These are phyloP conservation scores for Phytophthora citricola DNA, from an alignment of 352 stramenopile species.

Conservation along the genomic window DNA sequence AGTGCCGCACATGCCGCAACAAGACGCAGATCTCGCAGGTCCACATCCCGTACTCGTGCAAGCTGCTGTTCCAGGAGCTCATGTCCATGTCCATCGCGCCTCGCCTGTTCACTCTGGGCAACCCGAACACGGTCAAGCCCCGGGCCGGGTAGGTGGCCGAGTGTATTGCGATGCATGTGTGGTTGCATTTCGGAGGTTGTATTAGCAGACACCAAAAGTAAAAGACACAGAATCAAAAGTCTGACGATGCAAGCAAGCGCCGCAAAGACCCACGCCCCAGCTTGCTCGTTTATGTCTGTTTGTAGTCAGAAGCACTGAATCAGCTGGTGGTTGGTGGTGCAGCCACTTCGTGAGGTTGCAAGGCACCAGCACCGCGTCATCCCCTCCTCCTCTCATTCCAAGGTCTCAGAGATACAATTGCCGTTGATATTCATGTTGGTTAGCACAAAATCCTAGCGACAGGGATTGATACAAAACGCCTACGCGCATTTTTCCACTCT, in stretches of 20 bases:
- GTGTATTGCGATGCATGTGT: constrained; percentile 13
- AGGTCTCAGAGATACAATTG: constrained; percentile 25
- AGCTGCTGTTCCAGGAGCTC: constrained; percentile 99
- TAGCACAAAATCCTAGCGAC: constrained; percentile 37
- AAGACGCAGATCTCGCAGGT: constrained; percentile 96
- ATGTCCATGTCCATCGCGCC: constrained; percentile 99
- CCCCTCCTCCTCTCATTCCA: neutral
- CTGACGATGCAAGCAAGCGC: constrained; percentile 15
- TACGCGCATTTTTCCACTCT: constrained; percentile 2
- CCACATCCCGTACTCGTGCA: constrained; percentile 99
- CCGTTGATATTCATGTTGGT: constrained; percentile 28
- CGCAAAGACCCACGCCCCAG: constrained; percentile 9
- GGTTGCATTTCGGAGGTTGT: constrained; percentile 30
- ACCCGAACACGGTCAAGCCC: constrained; percentile 71
- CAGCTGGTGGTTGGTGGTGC: constrained; percentile 28
- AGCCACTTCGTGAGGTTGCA: constrained; percentile 5
- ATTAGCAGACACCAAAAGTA: constrained; percentile 9
- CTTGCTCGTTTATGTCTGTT: constrained; percentile 18
- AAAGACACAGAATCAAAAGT: constrained; percentile 28
- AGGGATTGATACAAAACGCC: constrained; percentile 33
- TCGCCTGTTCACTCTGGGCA: constrained; percentile 95
- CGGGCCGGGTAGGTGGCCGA: constrained; percentile 31
- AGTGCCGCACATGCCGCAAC: constrained; percentile 96
- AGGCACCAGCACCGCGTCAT: constrained; percentile 8
- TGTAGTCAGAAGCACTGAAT: constrained; percentile 3